Evolutionary conservation across 83 land plant species (phyloP).

Genomic region (Picea mariana): DNA sequence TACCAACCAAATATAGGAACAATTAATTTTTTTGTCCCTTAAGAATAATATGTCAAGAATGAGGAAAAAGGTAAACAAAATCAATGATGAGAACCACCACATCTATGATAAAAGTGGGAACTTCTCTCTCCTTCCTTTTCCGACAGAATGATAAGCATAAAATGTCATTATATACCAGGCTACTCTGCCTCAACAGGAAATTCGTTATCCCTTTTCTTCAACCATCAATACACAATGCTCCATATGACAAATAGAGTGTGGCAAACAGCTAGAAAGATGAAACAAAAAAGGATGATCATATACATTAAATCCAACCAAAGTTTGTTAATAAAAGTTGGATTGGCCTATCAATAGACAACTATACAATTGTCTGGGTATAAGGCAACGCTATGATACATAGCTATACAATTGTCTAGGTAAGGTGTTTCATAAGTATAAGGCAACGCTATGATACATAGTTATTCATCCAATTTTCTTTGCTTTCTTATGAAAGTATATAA

Average conservation of each 20-base stretch:
- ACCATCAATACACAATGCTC: background rate
- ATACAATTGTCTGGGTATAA: too few relatives aligned
- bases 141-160: background rate
- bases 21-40: background rate
- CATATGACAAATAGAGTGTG: background rate
- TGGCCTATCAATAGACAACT: too few relatives aligned
- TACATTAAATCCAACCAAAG: background rate
- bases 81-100: background rate
- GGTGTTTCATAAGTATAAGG: too few relatives aligned
- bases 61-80: background rate
- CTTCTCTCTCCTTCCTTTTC: background rate
- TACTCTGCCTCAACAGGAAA: background rate
- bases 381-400: too few relatives aligned
- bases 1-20: background rate
- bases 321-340: too few relatives aligned
- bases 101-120: background rate
- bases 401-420: too few relatives aligned
- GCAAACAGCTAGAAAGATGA: slow-evolving; percentile 4
- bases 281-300: background rate
- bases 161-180: background rate
- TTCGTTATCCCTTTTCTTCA: background rate
- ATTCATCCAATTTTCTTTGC: too few relatives aligned
- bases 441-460: too few relatives aligned
- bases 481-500: too few relatives aligned
- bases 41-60: background rate